Conservation (phyloP, 2,329 filamentous ascomycete species). For the Xylariaceae sp. region DNA sequence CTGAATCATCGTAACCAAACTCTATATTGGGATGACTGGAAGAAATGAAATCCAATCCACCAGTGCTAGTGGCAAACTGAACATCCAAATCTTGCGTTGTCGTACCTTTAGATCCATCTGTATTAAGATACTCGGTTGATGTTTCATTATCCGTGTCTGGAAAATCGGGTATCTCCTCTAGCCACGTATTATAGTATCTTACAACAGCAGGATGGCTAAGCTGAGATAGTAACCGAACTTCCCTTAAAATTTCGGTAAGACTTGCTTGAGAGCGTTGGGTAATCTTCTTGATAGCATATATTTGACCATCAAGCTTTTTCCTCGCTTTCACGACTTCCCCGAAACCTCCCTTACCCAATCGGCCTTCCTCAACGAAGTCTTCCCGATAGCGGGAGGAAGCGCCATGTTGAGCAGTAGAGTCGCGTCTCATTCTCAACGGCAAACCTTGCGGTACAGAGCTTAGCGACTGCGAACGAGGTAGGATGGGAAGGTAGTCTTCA, state of each 20-base stretch:
- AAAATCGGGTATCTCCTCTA: constrained; percentile 71
- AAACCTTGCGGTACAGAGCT: constrained; percentile 50
- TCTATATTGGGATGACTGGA: constrained; percentile 80
- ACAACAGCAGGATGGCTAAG: constrained; percentile 88
- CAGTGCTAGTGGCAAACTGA: constrained; percentile 74
- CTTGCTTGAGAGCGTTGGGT: constrained; percentile 79
- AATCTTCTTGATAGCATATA: constrained; percentile 98
- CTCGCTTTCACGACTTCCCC: constrained; percentile 95
- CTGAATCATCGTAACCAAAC: constrained; percentile 71
- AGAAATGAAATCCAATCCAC: constrained; percentile 91
- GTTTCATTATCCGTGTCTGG: constrained; percentile 64
- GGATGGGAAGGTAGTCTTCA: constrained; percentile 50
- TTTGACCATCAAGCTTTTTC: constrained; percentile 90
- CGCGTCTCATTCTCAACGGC: constrained; percentile 59
- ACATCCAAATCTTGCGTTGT: constrained; percentile 53
- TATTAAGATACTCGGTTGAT: constrained; percentile 52
- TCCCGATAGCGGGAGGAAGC: constrained; percentile 78
- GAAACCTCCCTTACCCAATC: constrained; percentile 91
- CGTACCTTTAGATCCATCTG: constrained; percentile 49
- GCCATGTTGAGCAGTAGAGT: constrained; percentile 63
- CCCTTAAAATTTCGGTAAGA: constrained; percentile 81
- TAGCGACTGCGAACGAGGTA: constrained; percentile 53
- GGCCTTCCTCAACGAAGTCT: constrained; percentile 90
- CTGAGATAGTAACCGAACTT: constrained; percentile 88
- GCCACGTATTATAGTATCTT: constrained; percentile 94